A percentile compares a stretch with the other conserved stretches of the same genome.
phyloP scores from a whole-genome alignment of 768 basidiomycete genomes.

The Hygrocybe coccinea region DNA sequence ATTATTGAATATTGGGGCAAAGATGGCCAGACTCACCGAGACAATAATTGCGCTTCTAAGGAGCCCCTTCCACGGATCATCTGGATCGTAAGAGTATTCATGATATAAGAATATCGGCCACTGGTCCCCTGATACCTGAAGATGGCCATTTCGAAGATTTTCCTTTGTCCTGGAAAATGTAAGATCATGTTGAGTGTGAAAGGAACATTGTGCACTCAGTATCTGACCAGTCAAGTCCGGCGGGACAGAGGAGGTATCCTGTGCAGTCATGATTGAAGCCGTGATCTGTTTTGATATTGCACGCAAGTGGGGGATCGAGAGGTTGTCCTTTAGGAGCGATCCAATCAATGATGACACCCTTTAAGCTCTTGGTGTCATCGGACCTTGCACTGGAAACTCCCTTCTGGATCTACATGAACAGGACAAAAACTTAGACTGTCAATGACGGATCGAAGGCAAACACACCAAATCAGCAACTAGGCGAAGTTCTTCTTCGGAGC shows the following conservation, averaged over 20 bases:
- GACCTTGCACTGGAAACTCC: slow-evolving; percentile 6
- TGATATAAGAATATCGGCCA: slow-evolving; percentile 17
- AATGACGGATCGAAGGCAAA: not conserved
- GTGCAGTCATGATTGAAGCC: slow-evolving; percentile 18
- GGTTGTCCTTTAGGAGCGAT: slow-evolving; percentile 13
- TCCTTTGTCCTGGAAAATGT: slow-evolving; percentile 8
- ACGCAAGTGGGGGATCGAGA: slow-evolving; percentile 8
- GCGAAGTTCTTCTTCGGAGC: slow-evolving; percentile 1
- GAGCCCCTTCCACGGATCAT: slow-evolving; percentile 17
- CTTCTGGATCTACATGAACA: slow-evolving; percentile 11
- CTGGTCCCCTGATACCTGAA: slow-evolving; percentile 11
- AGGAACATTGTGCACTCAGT: slow-evolving; percentile 8
- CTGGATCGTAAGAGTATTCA: slow-evolving; percentile 12
- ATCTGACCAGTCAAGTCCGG: slow-evolving; percentile 18
- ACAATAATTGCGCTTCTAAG: slow-evolving; percentile 8
- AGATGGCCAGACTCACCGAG: not conserved
- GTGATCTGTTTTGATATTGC: slow-evolving; percentile 14
- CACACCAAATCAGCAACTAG: slow-evolving; percentile 1
- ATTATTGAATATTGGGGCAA: not conserved
- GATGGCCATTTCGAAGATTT: slow-evolving; percentile 7
- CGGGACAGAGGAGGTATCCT: slow-evolving; percentile 19
- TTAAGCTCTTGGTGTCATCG: slow-evolving; percentile 5
- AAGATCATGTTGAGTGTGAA: not conserved
- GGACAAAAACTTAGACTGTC: not conserved
- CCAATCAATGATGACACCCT: slow-evolving; percentile 16